Base-by-base conservation (phyloP, 768 basidiomycete genomes). In the Clavulina sp. region DNA sequence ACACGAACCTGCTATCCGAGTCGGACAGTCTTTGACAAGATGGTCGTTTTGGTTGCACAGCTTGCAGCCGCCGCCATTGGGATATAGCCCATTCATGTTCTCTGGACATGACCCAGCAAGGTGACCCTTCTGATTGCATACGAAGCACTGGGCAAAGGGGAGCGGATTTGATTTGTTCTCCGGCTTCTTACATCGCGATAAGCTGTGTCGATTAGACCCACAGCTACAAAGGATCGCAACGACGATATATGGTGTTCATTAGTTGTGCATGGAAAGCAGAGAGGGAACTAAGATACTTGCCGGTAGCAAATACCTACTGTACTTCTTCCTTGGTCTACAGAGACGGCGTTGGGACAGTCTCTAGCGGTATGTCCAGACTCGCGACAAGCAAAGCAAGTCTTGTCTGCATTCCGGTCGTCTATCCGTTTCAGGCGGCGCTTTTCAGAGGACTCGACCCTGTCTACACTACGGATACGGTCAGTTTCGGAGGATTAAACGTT, bases 101-200 rank as follows among this genome's bases (percentile, higher is more conserved):
- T 80, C 66, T 0, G 85, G 82, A 64, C 92, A 96, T 13, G 75
- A 65, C 1, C 84, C 80, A 2, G 86, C 84, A 1, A 96, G 73
- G 61, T 96, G 92, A 1, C 92, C 92, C 58, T 74, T 80, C 3
- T 70, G 72, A 3, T 76, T 77, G 61, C 92, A 96, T 19, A 96
- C 82, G 61, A 89, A 96, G 66, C 92, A 96, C 3, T 81, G 84
- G 0, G 92, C 91, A 58, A 78, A 89, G 1, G 91, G 92, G 2
- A 88, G 70, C 1, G 83, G 81, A 52, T 85, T 71, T 18, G 61
- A 62, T 7, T 74, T 69, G 62, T 87, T 73, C 19, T 67, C 66
- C 3, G 75, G 71, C 58, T 78, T 78, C 54, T 71, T 79, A 64
- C 92, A 96, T 31, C 69, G 71, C n/a, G 84, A 77, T 1, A 96